These are phyloP conservation scores for Cinnamomum micranthum DNA, from an alignment of 164 flowering plant genomes.

Conservation along the genomic window DNA sequence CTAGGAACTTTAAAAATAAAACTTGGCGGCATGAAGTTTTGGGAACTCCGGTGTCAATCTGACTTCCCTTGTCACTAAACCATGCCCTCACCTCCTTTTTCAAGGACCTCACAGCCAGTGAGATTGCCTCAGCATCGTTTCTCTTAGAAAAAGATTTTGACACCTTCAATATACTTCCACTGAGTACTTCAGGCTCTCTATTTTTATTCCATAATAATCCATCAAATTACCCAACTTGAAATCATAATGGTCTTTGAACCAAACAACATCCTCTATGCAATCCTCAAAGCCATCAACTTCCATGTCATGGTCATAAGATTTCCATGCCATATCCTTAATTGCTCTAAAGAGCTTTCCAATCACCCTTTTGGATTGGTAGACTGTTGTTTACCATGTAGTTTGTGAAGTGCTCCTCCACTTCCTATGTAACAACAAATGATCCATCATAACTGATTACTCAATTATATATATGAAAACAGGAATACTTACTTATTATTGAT, in stretches of 20 bases:
- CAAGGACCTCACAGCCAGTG: constrained; percentile 53
- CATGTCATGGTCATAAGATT: constrained; percentile 65
- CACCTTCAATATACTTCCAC: constrained; percentile 58
- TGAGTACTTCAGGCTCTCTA: constrained; percentile 69
- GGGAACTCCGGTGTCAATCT: constrained; percentile 6
- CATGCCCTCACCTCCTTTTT: constrained; percentile 67
- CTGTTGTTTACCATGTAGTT: constrained; percentile 79
- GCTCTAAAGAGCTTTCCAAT: constrained; percentile 47
- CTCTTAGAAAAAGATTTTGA: constrained; percentile 45
- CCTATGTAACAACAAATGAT: constrained; percentile 33
- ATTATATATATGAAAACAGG: too few species aligned
- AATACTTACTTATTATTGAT: too few species aligned
- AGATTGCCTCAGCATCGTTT: constrained; percentile 58
- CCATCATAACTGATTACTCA: too few species aligned
- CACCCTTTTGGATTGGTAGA: constrained; percentile 43
- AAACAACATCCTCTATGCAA: constrained; percentile 56
- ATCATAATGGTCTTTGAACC: constrained; percentile 58
- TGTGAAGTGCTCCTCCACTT: constrained; percentile 63
- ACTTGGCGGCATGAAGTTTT: too few species aligned
- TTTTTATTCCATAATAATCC: constrained; percentile 71
- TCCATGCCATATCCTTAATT: constrained; percentile 43
- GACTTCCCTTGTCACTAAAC: constrained; percentile 37
- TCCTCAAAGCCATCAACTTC: constrained; percentile 68
- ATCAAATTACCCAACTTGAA: constrained; percentile 64
- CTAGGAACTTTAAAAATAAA: too few species aligned